These are phyloP conservation scores for Suhomyces guaymorum DNA, from an alignment of 1,139 yeast genomes.

Conservation along the genomic window DNA sequence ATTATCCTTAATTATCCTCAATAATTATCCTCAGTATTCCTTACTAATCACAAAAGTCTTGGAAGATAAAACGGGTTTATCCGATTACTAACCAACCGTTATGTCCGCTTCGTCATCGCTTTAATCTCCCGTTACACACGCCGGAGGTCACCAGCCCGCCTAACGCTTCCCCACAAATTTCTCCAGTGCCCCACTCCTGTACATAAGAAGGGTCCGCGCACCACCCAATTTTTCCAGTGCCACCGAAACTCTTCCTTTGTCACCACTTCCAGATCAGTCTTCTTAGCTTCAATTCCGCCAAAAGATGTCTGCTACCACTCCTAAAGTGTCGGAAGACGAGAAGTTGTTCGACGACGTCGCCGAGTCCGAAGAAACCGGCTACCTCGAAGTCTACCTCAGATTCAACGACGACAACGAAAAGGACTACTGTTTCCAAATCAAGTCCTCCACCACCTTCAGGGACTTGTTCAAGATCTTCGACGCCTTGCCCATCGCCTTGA, in stretches of 20 bases:
- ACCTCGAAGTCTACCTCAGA: slow-evolving; percentile 72
- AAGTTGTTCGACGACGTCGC: slow-evolving; percentile 66
- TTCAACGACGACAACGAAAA: slow-evolving; percentile 82
- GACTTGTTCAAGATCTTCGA: slow-evolving; percentile 63
- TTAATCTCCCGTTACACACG: too few species aligned
- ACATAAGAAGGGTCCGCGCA: too few species aligned
- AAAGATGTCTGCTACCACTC: slow-evolving; percentile 6
- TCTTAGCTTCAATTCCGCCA: not conserved
- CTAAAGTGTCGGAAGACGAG: slow-evolving; percentile 8
- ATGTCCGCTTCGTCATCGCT: too few species aligned
- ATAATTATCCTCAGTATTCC: too few species aligned
- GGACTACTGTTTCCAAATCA: slow-evolving; percentile 85
- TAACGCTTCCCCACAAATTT: slow-evolving; percentile 1
- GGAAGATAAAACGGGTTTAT: too few species aligned
- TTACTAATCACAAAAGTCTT: too few species aligned
- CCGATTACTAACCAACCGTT: too few species aligned
- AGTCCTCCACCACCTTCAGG: slow-evolving; percentile 55
- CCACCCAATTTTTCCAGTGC: slow-evolving; percentile 1
- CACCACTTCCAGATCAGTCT: slow-evolving; percentile 1
- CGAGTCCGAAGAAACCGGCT: slow-evolving; percentile 40
- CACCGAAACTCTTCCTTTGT: not conserved
- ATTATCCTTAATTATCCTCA: too few species aligned
- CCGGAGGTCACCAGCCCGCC: not conserved
- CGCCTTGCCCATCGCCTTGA: slow-evolving; percentile 68
- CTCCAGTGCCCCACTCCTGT: slow-evolving; percentile 6